A percentile compares a stretch with the other conserved stretches of the same genome.
Evolutionary conservation across 192 early-diverging fungal genomes (phyloP).

Genomic region (Glomus cerebriforme): DNA sequence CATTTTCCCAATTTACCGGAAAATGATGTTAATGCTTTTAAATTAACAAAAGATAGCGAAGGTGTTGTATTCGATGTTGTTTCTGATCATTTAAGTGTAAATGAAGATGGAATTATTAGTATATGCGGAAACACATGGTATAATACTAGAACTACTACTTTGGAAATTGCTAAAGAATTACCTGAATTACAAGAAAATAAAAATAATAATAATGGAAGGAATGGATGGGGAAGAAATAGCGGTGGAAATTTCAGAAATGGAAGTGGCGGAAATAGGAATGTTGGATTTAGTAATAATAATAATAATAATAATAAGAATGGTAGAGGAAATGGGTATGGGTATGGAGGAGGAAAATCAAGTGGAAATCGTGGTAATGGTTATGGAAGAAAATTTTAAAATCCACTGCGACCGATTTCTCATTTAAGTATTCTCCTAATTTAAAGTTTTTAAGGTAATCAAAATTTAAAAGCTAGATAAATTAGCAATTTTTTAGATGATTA

Average conservation of each 20-base stretch:
- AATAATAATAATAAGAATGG: conserved; percentile 45
- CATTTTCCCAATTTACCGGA: conserved; percentile 70
- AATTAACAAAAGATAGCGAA: conserved; percentile 77
- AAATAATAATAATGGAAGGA: conserved; percentile 43
- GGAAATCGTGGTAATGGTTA: conserved; percentile 50
- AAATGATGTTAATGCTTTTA: conserved; percentile 78
- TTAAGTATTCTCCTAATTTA: too few species aligned
- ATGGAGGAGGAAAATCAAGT: conserved; percentile 42
- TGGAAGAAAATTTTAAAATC: too few species aligned
- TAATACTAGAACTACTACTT: conserved; percentile 66
- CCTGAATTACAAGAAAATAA: conserved; percentile 76
- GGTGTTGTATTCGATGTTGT: conserved; percentile 89
- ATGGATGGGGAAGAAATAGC: conserved; percentile 46
- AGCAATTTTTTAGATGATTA: too few species aligned
- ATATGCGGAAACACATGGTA: conserved; percentile 15
- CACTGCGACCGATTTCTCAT: too few species aligned
- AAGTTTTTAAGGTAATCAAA: too few species aligned
- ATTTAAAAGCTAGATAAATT: too few species aligned
- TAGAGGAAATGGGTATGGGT: conserved; percentile 43
- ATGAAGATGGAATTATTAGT: conserved; percentile 52
- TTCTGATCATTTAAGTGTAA: conserved; percentile 65
- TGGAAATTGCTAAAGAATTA: conserved; percentile 72
- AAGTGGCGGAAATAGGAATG: conserved; percentile 45
- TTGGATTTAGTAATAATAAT: conserved; percentile 43
- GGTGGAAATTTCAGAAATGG: conserved; percentile 47